A percentile compares a stretch with the other conserved stretches of the same genome.
phyloP scores from a whole-genome alignment of 768 basidiomycete genomes.

The Tricholoma matsutake region DNA sequence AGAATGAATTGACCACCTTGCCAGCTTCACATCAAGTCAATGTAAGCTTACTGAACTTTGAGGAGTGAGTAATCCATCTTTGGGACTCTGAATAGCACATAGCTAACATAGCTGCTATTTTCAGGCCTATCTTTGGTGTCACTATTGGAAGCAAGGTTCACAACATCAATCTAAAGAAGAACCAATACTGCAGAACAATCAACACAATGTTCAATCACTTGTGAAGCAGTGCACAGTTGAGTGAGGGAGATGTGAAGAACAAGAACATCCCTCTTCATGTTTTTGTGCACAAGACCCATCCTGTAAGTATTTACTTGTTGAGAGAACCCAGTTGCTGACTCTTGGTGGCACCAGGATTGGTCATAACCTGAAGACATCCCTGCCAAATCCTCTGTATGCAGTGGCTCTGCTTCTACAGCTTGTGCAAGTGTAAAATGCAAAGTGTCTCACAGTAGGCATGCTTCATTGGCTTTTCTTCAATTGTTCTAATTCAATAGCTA shows the following conservation, averaged over 20 bases:
- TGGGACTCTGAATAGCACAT: slow-evolving; percentile 2
- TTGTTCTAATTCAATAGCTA: not conserved
- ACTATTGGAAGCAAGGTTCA: slow-evolving; percentile 5
- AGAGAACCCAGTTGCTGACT: no score
- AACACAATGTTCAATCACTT: no score
- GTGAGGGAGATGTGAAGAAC: no score
- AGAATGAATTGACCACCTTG: not conserved
- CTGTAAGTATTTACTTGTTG: no score
- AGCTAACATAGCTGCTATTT: no score
- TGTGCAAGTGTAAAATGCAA: not conserved
- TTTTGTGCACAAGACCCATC: no score
- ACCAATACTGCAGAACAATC: no score
- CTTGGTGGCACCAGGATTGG: no score
- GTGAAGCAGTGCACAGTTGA: no score
- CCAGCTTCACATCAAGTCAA: not conserved
- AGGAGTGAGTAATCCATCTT: not conserved
- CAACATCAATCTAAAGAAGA: not conserved
- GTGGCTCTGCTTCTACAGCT: not conserved
- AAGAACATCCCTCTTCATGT: no score
- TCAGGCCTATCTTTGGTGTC: slow-evolving; percentile 8
- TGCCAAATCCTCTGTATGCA: not conserved
- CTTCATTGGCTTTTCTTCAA: not conserved
- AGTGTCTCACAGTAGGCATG: not conserved
- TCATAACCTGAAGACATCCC: no score
- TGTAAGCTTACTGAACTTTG: not conserved